Conservation (phyloP, 768 basidiomycete species). For the Boletus bicolor region DNA sequence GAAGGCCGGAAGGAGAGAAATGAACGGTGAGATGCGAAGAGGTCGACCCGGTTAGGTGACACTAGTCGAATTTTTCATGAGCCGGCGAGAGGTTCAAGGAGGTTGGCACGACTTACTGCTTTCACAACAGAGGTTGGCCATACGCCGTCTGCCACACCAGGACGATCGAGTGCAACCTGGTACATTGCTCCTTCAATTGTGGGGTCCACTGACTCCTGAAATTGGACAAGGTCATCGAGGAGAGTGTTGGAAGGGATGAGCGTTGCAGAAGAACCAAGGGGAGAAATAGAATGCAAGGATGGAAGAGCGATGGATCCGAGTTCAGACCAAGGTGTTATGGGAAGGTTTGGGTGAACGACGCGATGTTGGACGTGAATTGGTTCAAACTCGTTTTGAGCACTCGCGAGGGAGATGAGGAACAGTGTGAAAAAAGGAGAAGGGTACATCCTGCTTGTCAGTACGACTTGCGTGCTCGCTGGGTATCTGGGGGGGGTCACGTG, state of each 20-base stretch:
- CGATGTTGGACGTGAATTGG: conserved; percentile 27
- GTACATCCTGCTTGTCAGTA: conserved; percentile 8
- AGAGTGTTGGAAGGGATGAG: conserved; percentile 43
- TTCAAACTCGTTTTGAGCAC: conserved; percentile 12
- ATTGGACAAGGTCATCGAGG: conserved; percentile 44
- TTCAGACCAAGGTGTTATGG: conserved; percentile 23
- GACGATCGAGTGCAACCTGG: conserved; percentile 63
- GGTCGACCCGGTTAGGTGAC: conserved; percentile 55
- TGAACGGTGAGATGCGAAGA: conserved; percentile 61
- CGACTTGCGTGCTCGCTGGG: conserved; percentile 4
- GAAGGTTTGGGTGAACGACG: conserved; percentile 31
- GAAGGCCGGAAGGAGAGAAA: conserved; percentile 40
- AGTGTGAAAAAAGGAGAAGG: conserved; percentile 6
- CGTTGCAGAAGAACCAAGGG: conserved; percentile 29
- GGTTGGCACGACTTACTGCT: conserved; percentile 55
- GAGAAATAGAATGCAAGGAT: conserved; percentile 33
- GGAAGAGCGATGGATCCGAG: conserved; percentile 27
- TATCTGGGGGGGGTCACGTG: conserved; percentile 10
- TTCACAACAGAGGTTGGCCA: conserved; percentile 34
- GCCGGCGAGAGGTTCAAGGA: conserved; percentile 22
- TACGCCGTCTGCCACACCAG: conserved; percentile 38
- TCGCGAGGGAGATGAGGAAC: conserved; percentile 9
- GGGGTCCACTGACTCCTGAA: conserved; percentile 39
- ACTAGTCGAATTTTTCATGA: conserved; percentile 42
- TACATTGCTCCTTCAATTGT: conserved; percentile 50